phyloP scores from a whole-genome alignment of 2,329 filamentous ascomycete genomes.

The Apiospora marii region DNA sequence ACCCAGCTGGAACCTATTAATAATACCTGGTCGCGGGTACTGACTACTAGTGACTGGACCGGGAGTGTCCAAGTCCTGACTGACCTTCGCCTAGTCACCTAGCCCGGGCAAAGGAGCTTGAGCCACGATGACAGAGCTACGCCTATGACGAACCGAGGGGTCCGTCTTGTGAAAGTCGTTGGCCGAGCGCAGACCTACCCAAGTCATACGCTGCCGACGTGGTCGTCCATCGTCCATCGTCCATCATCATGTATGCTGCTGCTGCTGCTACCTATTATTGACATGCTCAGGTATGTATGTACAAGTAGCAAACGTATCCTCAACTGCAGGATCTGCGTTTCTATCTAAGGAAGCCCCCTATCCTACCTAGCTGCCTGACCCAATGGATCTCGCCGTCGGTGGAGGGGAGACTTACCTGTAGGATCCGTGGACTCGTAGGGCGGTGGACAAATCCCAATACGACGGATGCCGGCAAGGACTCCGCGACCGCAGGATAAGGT shows the following conservation, averaged over 20 bases:
- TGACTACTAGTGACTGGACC: not conserved
- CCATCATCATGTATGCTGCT: not conserved
- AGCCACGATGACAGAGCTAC: conserved; percentile 13
- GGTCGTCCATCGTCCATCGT: not conserved
- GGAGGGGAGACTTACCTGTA: not conserved
- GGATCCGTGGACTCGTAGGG: not conserved
- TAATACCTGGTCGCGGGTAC: conserved; percentile 16
- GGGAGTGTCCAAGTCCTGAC: not conserved
- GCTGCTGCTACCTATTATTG: too few species aligned
- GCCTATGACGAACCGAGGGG: conserved; percentile 15
- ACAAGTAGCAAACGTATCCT: not conserved
- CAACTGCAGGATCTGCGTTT: not conserved
- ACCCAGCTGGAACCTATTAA: conserved; percentile 14
- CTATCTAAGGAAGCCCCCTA: not conserved
- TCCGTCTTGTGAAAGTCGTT: conserved; percentile 15
- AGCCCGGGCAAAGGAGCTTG: conserved; percentile 10
- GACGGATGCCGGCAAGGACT: conserved; percentile 1
- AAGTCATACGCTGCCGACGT: conserved; percentile 14
- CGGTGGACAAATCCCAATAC: not conserved
- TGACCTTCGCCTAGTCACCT: conserved; percentile 7
- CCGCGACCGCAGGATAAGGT: not conserved
- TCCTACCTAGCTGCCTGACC: not conserved
- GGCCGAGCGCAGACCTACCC: conserved; percentile 15
- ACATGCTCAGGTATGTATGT: too few species aligned
- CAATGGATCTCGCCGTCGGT: not conserved